Evolutionary conservation across 108 stramenopile genomes (phyloP), one percentile per base, ranked within the genome.

Genomic region (Cyclotella kingstonii): DNA sequence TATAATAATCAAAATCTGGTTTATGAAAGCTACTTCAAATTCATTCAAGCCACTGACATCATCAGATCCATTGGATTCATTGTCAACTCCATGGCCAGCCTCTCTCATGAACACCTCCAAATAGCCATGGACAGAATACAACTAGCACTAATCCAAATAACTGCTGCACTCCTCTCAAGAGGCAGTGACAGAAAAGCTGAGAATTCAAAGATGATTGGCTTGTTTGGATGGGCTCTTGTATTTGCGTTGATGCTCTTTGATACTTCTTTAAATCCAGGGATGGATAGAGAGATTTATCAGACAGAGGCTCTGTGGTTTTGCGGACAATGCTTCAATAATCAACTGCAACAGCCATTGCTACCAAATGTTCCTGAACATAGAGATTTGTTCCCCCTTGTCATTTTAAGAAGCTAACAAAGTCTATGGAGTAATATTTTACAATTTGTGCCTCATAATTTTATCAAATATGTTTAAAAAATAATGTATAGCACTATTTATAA

Each of bases 1-100:
- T n/a, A n/a, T n/a, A n/a, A n/a, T n/a, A n/a, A n/a, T n/a, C 99
- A 99, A 73, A 96, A 91, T 25, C 73, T 99, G 49, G 99, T 99
- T 19, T 99, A 99, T 64, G 99, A 98, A 62, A 99, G 98, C 77
- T 99, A 99, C 83, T 89, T 86, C 69, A 97, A 97, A 56, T 99
- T 99, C 71, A 97, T 99, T 57, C 85, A 84, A 54, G 98, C 97
- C 27, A 98, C 98, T 2, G 97, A 98, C 70, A 97, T 97, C 38
- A 95, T 99, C 55, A 83, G 88, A 41, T 71, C 49, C 17, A 91
- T 94, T 42, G 90, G 89, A 11, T 80, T 79, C 22, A 76, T 73
- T 45, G 87, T 89, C 18, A 69, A 77, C 41, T 57, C 79, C 31
- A 30, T 49, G 0, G 80, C 80, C 41, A 54, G 80, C 28, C 51